phyloP scores from a whole-genome alignment of 2,329 filamentous ascomycete genomes.

The Beauveria scarabaeidicola region DNA sequence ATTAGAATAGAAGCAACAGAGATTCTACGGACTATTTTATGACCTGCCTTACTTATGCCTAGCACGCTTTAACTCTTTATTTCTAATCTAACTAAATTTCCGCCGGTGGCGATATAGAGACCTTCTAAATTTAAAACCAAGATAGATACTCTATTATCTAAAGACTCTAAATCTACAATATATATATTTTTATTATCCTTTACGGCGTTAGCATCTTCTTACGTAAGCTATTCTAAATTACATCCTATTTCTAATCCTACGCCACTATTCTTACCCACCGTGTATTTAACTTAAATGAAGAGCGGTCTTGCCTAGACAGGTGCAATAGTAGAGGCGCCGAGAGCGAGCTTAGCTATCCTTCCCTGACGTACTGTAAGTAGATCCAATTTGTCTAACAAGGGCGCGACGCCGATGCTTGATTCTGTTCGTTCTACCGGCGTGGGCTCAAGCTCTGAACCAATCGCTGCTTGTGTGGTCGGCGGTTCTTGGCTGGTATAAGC shows the following conservation, averaged over 20 bases:
- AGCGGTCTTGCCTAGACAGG: background rate
- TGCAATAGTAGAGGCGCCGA: background rate
- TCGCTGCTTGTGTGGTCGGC: background rate
- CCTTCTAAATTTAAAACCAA: background rate
- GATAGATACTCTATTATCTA: background rate
- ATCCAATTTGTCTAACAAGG: background rate
- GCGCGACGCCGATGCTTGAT: background rate
- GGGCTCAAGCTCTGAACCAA: background rate
- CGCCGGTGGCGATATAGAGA: background rate
- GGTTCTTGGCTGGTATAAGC: background rate
- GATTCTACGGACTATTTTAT: conserved; percentile 5
- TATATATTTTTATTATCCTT: background rate
- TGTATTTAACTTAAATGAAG: background rate
- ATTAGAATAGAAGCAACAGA: background rate
- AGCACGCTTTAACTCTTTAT: background rate
- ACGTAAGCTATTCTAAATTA: background rate
- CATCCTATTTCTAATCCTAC: background rate
- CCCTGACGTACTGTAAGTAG: background rate
- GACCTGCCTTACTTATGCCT: background rate
- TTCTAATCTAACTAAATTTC: background rate
- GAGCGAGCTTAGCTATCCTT: background rate
- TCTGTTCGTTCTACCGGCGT: background rate
- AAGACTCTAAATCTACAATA: background rate
- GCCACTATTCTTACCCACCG: background rate
- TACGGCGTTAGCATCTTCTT: background rate